phyloP scores from a whole-genome alignment of 352 stramenopile species.

The Plasmopara viticola region DNA sequence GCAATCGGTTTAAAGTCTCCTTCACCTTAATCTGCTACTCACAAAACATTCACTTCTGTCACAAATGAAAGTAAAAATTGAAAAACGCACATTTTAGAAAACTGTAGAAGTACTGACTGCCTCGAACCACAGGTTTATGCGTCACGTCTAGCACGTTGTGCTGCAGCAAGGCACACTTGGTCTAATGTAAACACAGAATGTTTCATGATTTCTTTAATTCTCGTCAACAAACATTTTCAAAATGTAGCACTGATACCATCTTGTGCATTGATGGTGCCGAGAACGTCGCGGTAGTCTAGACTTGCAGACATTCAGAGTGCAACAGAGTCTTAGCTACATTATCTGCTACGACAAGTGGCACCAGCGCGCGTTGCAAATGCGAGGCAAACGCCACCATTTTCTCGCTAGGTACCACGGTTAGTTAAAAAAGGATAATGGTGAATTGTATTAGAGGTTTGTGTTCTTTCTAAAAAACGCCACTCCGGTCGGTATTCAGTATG shows the following conservation, averaged over 20 bases:
- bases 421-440: too few relatives aligned
- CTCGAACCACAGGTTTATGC: constrained; percentile 25
- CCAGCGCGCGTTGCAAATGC: constrained; percentile 65
- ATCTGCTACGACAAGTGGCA: constrained; percentile 58
- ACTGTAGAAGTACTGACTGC: constrained; percentile 11
- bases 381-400: constrained; percentile 39
- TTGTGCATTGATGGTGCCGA: constrained; percentile 37
- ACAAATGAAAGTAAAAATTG: neutral
- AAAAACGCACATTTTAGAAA: constrained; percentile 40
- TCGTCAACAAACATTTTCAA: too few relatives aligned
- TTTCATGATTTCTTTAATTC: too few relatives aligned
- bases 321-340: constrained; percentile 51
- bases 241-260: neutral
- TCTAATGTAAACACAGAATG: constrained; percentile 12
- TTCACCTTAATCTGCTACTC: constrained; percentile 73
- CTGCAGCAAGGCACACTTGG: constrained; percentile 79
- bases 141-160: constrained; percentile 75
- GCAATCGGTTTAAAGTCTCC: constrained; percentile 71
- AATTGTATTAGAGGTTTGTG: too few relatives aligned
- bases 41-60: neutral
- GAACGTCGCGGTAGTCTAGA: constrained; percentile 23
- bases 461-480: too few relatives aligned
- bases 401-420: too few relatives aligned
- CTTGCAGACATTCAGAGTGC: constrained; percentile 57
- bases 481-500: too few relatives aligned